Conservation (phyloP, 495 filamentous ascomycete genomes). For the Chaetomium fimeti region DNA sequence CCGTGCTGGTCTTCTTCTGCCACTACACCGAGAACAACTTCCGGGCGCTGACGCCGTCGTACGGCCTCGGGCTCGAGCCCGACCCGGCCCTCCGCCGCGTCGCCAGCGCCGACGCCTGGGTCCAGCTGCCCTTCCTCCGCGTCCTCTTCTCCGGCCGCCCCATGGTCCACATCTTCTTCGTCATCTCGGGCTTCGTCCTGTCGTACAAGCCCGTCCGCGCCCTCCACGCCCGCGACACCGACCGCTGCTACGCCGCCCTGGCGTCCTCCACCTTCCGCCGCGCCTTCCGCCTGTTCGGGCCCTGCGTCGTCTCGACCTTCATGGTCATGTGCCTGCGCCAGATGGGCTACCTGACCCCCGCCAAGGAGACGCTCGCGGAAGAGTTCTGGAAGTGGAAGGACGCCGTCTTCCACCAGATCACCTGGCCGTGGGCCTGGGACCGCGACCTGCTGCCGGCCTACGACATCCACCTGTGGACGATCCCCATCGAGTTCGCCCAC, state of each 20-base stretch:
- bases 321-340: conserved; percentile 56
- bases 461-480: conserved; percentile 65
- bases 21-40: conserved; percentile 50
- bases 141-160: conserved; percentile 63
- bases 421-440: conserved; percentile 56
- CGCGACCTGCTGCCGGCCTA: conserved; percentile 54
- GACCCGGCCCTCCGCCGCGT: background rate
- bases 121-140: conserved; percentile 64
- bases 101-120: conserved; percentile 37
- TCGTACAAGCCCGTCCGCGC: conserved; percentile 62
- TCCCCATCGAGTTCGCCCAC: conserved; percentile 63
- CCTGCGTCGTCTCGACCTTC: conserved; percentile 55
- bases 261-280: conserved; percentile 66
- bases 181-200: conserved; percentile 68
- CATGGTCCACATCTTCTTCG: conserved; percentile 74
- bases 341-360: conserved; percentile 45
- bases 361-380: conserved; percentile 37
- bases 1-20: conserved; percentile 53
- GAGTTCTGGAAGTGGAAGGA: conserved; percentile 52
- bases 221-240: conserved; percentile 52
- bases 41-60: conserved; percentile 36
- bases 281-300: conserved; percentile 61
- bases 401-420: conserved; percentile 48
- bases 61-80: conserved; percentile 43
- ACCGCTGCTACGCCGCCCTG: conserved; percentile 40